Evolutionary conservation across 2,329 filamentous ascomycete species (phyloP), one percentile per base, ranked within the genome.

Genomic region (Aspergillus brunneoviolaceus): DNA sequence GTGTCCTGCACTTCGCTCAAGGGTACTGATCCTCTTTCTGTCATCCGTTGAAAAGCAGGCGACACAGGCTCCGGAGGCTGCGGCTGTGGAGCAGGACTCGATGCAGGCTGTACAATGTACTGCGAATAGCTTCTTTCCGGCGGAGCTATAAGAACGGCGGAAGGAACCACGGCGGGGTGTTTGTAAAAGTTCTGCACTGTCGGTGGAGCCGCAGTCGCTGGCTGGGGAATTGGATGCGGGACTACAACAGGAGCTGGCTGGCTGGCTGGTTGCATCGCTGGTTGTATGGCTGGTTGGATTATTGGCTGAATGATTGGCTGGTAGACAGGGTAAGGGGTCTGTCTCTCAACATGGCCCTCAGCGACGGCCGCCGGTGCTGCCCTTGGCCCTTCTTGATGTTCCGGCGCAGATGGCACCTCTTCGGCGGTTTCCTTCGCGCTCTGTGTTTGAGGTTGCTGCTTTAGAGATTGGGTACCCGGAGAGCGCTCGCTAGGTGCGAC

Each of bases 61-160:
- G 89, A 89, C 0, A 85, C 74, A 2, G 86, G 86, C 0, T 83
- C 83, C 0, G 87, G 86, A 5, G 87, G 86, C 1, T 81, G 81
- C 21, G 82, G 79, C 10, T 72, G 67, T 48, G 58, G 57, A 0
- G 78, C 76, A 61, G 86, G 82, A 2, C 77, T 79, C 0, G 86
- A 82, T 6, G 87, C 84, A 52, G 87, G 82, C 4, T 88, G 79
- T 2, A 85, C 84, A 57, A 80, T 80, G 67, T 87, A 88, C 51
- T 83, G 70, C 51, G 71, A 68, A 1, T 69, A 60, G 21, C 60
- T 62, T 47, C 70, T 70, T 35, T 67, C 67, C 29, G 61, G 59
- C 27, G 65, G 60, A 11, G 84, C 85, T 62, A 87, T 86, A 1
- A 85, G 83, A 0, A 85, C 84, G 2, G 85, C 84, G 31, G 79